Conservation (phyloP, 495 filamentous ascomycete genomes). For the Amphirosellinia nigrospora region DNA sequence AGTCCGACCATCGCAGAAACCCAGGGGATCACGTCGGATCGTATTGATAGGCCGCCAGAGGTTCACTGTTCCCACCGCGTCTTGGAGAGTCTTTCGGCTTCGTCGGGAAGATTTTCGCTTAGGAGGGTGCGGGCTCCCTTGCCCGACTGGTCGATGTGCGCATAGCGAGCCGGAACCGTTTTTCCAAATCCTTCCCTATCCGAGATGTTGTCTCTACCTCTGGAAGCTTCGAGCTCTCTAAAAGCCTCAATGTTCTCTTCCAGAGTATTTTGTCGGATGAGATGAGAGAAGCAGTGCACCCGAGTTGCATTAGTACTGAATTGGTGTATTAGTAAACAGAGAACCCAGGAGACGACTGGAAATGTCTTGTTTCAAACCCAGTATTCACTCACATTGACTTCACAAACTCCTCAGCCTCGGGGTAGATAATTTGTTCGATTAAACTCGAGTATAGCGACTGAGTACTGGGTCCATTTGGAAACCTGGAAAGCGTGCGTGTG, state of each 20-base stretch:
- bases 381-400: conserved; percentile 13
- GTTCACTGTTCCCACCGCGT: conserved; percentile 68
- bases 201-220: conserved; percentile 16
- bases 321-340: not conserved
- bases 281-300: conserved; percentile 20
- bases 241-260: conserved; percentile 13
- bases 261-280: conserved; percentile 6
- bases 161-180: conserved; percentile 58
- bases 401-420: conserved; percentile 14
- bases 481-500: conserved; percentile 15
- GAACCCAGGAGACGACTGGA: not conserved
- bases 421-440: not conserved
- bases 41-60: conserved; percentile 69
- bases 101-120: conserved; percentile 55
- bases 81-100: conserved; percentile 58
- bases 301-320: conserved; percentile 6
- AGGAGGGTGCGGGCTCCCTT: conserved; percentile 55
- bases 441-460: not conserved
- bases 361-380: not conserved
- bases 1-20: conserved; percentile 55
- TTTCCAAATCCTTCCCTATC: conserved; percentile 18
- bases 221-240: not conserved
- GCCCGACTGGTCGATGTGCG: conserved; percentile 67
- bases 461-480: conserved; percentile 13
- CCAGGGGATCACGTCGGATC: conserved; percentile 61